Conservation (phyloP, 225 moss, liverwort and hornwort genomes). For the Anthoceros angustus region DNA sequence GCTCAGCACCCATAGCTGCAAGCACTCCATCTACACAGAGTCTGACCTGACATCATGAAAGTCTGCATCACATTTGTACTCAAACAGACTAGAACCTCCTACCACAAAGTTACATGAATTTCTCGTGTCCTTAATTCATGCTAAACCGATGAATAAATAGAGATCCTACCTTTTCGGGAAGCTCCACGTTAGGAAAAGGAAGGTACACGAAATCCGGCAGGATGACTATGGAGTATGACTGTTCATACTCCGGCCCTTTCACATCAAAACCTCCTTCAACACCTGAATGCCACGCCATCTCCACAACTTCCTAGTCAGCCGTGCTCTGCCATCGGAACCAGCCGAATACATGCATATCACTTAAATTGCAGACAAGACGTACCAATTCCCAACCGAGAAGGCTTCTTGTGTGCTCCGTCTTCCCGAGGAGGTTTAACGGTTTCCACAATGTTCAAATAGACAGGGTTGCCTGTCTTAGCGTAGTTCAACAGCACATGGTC, state of each 20-base stretch:
- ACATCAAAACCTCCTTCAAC: constrained; percentile 85
- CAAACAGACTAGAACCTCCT: not conserved
- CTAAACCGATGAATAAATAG: constrained; percentile 9
- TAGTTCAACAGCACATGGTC: constrained; percentile 91
- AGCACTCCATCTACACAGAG: constrained; percentile 86
- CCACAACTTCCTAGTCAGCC: not conserved
- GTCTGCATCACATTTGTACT: constrained; percentile 5
- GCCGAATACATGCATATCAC: not conserved
- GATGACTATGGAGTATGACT: constrained; percentile 47
- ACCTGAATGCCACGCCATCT: constrained; percentile 23
- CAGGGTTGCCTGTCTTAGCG: constrained; percentile 71
- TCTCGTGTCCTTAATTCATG: constrained; percentile 4
- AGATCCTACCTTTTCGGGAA: constrained; percentile 78
- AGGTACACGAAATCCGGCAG: constrained; percentile 66
- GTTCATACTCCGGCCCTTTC: constrained; percentile 75
- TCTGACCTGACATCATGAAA: constrained; percentile 56
- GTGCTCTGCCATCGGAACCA: not conserved
- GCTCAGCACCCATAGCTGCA: constrained; percentile 92
- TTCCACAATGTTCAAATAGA: constrained; percentile 83
- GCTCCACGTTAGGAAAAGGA: constrained; percentile 76
- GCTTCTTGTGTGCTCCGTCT: constrained; percentile 89
- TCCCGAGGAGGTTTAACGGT: constrained; percentile 63
- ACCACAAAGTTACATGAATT: not conserved
- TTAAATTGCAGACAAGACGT: constrained; percentile 10
- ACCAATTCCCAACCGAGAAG: constrained; percentile 89